Conservation (phyloP, 2,329 filamentous ascomycete genomes). For the Phialophora chinensis region DNA sequence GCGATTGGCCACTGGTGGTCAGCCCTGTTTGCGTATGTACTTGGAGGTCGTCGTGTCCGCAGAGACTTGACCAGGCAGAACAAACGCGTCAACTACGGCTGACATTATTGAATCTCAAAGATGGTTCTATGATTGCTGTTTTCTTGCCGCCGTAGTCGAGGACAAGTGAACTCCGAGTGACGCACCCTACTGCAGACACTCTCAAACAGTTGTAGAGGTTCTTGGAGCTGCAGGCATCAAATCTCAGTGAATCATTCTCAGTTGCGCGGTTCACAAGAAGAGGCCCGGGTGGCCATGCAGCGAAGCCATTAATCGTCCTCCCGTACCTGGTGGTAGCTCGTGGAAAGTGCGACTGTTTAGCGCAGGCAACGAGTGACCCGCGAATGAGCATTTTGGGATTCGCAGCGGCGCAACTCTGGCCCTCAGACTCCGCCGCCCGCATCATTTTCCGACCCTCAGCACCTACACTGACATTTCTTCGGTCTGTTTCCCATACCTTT, state of each 20-base stretch:
- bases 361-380: constrained; percentile 14
- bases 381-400: constrained; percentile 7
- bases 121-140: neutral
- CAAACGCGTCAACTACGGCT: constrained; percentile 8
- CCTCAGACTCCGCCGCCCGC: constrained; percentile 15
- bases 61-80: neutral
- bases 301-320: neutral
- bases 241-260: neutral
- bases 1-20: constrained; percentile 1
- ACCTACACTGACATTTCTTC: constrained; percentile 17
- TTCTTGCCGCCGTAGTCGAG: neutral
- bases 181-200: neutral
- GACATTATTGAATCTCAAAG: neutral
- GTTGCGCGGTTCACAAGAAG: neutral
- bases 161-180: neutral
- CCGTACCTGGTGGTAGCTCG: neutral
- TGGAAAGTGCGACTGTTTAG: constrained; percentile 6
- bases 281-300: no score
- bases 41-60: neutral
- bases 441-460: constrained; percentile 30
- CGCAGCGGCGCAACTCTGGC: constrained; percentile 10
- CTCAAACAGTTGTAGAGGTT: neutral
- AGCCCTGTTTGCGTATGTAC: constrained; percentile 1
- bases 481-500: constrained; percentile 12
- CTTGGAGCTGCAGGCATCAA: neutral